Evolutionary conservation across 306 rosid genomes (phyloP).

Genomic region (Prunus padus): DNA sequence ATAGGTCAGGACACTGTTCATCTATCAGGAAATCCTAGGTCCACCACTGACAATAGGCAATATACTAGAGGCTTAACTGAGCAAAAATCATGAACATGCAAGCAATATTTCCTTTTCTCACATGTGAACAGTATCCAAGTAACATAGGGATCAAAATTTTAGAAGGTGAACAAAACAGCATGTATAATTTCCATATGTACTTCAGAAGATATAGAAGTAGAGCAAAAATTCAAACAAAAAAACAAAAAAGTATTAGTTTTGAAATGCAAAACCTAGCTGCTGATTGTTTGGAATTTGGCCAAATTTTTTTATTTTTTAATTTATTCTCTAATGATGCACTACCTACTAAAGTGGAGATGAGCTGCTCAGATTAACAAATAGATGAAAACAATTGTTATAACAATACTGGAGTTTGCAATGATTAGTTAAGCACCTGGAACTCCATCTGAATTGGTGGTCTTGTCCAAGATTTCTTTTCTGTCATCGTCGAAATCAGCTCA

Average conservation of each 20-base stretch:
- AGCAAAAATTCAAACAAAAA: neutral
- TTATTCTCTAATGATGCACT: neutral
- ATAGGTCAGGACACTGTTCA: neutral
- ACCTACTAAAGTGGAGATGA: neutral
- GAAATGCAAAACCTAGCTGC: neutral
- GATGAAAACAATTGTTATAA: neutral
- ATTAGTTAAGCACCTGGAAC: slow-evolving; percentile 67
- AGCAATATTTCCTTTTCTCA: neutral
- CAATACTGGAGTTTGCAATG: slow-evolving; percentile 8
- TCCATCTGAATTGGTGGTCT: slow-evolving; percentile 99
- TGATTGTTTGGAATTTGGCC: neutral
- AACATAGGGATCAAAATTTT: neutral
- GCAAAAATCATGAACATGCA: too few species aligned
- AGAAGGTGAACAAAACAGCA: neutral
- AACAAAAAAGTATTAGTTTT: neutral
- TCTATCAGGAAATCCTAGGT: neutral
- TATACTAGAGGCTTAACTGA: neutral
- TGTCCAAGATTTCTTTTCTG: slow-evolving; percentile 94
- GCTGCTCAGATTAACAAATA: neutral
- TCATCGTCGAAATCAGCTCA: slow-evolving; percentile 93
- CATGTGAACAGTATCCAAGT: neutral
- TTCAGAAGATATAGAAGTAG: neutral
- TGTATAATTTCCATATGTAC: neutral
- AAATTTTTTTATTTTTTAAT: neutral
- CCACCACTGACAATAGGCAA: neutral